These are phyloP conservation scores for Aspergillus sp. DNA, from an alignment of 2,329 filamentous ascomycete species.

Conservation along the genomic window DNA sequence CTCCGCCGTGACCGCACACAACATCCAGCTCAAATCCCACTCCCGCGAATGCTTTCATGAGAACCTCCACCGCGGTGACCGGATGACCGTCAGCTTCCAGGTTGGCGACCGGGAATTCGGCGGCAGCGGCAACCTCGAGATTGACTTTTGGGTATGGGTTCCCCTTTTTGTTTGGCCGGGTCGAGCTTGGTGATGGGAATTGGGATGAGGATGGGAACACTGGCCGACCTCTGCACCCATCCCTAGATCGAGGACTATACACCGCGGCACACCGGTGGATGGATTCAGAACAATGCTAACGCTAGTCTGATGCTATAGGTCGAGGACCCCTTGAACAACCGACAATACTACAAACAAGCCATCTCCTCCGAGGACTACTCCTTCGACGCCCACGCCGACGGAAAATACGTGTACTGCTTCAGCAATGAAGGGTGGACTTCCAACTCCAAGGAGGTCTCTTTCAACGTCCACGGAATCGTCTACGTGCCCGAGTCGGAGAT, in stretches of 20 bases:
- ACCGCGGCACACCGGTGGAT: not conserved
- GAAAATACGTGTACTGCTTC: conserved; percentile 95
- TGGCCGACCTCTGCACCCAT: not conserved
- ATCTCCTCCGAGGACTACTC: conserved; percentile 90
- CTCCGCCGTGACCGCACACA: conserved; percentile 74
- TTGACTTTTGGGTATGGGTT: conserved; percentile 90
- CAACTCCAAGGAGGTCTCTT: conserved; percentile 95
- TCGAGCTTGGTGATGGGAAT: not conserved
- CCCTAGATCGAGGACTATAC: too few species aligned
- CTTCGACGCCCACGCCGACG: conserved; percentile 81
- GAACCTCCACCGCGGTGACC: conserved; percentile 84
- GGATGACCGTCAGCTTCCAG: conserved; percentile 98
- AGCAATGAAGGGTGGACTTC: conserved; percentile 98
- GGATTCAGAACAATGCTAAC: conserved; percentile 11
- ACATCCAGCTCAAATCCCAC: conserved; percentile 91
- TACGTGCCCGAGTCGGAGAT: conserved; percentile 89
- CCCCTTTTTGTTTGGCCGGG: conserved; percentile 1
- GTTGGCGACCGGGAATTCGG: conserved; percentile 96
- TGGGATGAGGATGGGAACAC: not conserved
- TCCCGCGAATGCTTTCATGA: conserved; percentile 98
- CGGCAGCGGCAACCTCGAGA: conserved; percentile 87
- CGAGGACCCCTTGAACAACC: conserved; percentile 71
- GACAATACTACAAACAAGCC: conserved; percentile 76
- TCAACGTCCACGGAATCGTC: conserved; percentile 98
- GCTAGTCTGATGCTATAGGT: conserved; percentile 53